Percentiles rank a stretch among this genome's conserved stretches.
Conservation (phyloP, 2,329 filamentous ascomycete genomes). For the Sarocladiaceae sp. region DNA sequence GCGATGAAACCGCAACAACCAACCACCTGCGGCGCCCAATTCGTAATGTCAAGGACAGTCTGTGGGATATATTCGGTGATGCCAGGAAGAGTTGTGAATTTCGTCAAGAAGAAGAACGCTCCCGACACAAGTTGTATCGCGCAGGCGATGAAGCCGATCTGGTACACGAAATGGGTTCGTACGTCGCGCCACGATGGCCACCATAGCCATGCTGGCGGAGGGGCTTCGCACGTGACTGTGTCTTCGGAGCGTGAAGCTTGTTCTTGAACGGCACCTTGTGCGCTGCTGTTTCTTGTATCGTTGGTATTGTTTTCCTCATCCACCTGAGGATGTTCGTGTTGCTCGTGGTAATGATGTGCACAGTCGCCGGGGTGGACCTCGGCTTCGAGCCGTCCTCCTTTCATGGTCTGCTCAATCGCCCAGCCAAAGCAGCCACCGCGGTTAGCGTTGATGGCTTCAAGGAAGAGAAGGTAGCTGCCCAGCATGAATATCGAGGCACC, state of each 20-base stretch:
- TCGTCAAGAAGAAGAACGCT: conserved; percentile 61
- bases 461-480: conserved; percentile 51
- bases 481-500: conserved; percentile 58
- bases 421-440: conserved; percentile 55
- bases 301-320: background rate
- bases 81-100: conserved; percentile 55
- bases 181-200: conserved; percentile 51
- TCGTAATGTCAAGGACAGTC: conserved; percentile 45
- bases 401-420: conserved; percentile 33
- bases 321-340: background rate
- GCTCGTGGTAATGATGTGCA: conserved; percentile 12
- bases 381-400: background rate
- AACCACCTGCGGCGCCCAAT: conserved; percentile 54
- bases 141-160: conserved; percentile 60
- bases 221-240: too few relatives aligned
- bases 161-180: conserved; percentile 53
- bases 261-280: too few relatives aligned
- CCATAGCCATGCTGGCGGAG: conserved; percentile 45
- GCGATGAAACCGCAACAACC: conserved; percentile 58
- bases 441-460: conserved; percentile 58
- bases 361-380: conserved; percentile 1
- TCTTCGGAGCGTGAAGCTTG: too few relatives aligned
- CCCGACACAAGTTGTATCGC: conserved; percentile 48
- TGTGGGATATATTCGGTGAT: conserved; percentile 46
- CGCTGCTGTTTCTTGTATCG: too few relatives aligned